A percentile compares a stretch with the other conserved stretches of the same genome.
Evolutionary conservation across 306 rosid genomes (phyloP).

Genomic region (Erythrophleum fordii): DNA sequence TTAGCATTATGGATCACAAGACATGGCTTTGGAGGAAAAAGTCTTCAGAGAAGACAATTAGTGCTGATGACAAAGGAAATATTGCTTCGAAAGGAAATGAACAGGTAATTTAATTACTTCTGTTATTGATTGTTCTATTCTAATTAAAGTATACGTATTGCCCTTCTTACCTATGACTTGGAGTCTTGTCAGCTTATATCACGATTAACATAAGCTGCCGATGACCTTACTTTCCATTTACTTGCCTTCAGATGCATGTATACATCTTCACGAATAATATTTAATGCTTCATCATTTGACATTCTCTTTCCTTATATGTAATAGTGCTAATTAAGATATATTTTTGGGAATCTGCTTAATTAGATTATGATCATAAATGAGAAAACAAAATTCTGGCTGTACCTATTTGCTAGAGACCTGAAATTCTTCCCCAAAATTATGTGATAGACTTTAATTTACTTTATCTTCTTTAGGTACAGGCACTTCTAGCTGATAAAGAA

Average conservation of each 20-base stretch:
- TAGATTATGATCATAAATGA: conserved; percentile 14
- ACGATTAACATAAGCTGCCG: conserved; percentile 19
- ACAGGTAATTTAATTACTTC: conserved; percentile 52
- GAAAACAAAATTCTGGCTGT: not conserved
- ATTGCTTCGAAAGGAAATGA: conserved; percentile 56
- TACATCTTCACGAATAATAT: conserved; percentile 14
- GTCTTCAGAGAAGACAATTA: conserved; percentile 64
- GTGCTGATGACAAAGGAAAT: conserved; percentile 50
- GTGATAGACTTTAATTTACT: not conserved
- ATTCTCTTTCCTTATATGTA: conserved; percentile 17
- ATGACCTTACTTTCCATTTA: not conserved
- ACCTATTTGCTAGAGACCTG: conserved; percentile 15
- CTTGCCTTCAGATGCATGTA: not conserved
- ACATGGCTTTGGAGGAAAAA: conserved; percentile 88
- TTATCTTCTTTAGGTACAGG: conserved; percentile 50
- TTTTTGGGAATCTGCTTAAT: conserved; percentile 27
- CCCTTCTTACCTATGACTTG: not conserved
- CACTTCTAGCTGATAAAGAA: conserved; percentile 71
- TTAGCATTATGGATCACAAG: conserved; percentile 70
- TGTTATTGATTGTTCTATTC: conserved; percentile 1
- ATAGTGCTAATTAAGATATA: not conserved
- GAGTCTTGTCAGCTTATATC: conserved; percentile 19
- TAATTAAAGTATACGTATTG: conserved; percentile 13
- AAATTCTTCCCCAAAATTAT: not conserved
- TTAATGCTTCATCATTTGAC: conserved; percentile 10